Percentiles rank a stretch among this genome's conserved stretches.
Conservation (phyloP, 1,284 basidiomycete genomes). For the Mrakiaceae sp. region DNA sequence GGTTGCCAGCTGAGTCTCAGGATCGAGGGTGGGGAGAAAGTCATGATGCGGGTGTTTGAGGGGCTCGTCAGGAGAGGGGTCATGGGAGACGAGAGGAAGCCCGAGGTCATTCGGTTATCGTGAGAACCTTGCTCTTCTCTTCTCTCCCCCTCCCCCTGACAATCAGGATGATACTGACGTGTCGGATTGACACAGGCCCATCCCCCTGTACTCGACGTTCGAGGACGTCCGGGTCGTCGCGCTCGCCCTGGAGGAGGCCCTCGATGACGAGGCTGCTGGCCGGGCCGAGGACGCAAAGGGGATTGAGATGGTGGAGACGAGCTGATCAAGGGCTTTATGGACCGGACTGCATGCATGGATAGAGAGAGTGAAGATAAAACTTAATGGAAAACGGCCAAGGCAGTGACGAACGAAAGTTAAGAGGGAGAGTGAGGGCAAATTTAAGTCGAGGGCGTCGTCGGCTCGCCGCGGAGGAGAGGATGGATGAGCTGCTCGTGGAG, state of each 20-base stretch:
- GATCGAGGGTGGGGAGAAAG: slow-evolving; percentile 35
- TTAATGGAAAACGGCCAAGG: too few relatives aligned
- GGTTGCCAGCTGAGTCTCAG: slow-evolving; percentile 44
- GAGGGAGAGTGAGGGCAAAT: too few relatives aligned
- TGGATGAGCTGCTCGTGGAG: slow-evolving; percentile 65
- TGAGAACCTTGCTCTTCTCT: background rate
- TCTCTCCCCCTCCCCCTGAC: background rate
- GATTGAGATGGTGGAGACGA: background rate
- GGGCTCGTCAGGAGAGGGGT: slow-evolving; percentile 58
- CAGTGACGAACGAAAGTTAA: too few relatives aligned
- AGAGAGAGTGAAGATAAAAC: too few relatives aligned
- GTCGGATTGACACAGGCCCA: slow-evolving; percentile 42
- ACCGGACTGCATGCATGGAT: too few relatives aligned
- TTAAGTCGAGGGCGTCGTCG: too few relatives aligned
- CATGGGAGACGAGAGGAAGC: slow-evolving; percentile 76
- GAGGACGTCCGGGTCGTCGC: slow-evolving; percentile 62
- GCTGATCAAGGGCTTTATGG: background rate
- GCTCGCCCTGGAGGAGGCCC: slow-evolving; percentile 46
- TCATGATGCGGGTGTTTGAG: slow-evolving; percentile 61
- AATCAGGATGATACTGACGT: background rate
- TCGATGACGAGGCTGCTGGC: slow-evolving; percentile 24
- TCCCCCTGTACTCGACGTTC: slow-evolving; percentile 70
- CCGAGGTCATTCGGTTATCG: slow-evolving; percentile 71
- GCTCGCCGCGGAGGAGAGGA: slow-evolving; percentile 15
- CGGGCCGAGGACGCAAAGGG: background rate